Evolutionary conservation across 129 eudicot species (phyloP), one percentile per base, ranked within the genome.

Genomic region (Chrysanthemum lavandulifolium): DNA sequence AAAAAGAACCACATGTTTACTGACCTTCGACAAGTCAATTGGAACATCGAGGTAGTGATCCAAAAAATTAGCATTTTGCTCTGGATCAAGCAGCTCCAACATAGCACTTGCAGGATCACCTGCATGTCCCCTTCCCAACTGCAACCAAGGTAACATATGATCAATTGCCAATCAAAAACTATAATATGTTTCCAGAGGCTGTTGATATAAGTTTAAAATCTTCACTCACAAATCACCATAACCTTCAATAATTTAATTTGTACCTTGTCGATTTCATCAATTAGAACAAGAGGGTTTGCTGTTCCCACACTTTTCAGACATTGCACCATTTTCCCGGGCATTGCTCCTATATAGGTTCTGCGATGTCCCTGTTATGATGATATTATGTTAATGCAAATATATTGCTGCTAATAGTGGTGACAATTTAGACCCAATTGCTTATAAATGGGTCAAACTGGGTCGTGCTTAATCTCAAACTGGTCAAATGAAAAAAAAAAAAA

Each of bases 31-130:
- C 75, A 94, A 75, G 79, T 94, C 99, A 61, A 94, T 94, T 55
- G 96, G 79, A 69, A 94, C 99, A 82, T 94, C 99, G 51, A 94
- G 97, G 62, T 94, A 94, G 79, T 94, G 97, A 77, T 94, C 99
- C 15, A 94, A 85, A 79, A 94, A 94, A 73, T 94, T 94, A 6
- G 96, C 99, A 81, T 94, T 94, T 76, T 94, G 99, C 74, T 94
- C 99, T 2, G 99, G 99, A 73, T 94, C 99, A 78, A 94, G 97
- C 61, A 94, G 91, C 83, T 94, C 99, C 83, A 94, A 76, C 99
- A 94, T 94, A 67, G 97, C 99, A 88, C 99, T 94, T 56, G 99
- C 99, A 16, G 99, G 97, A 83, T 94, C 99, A 74, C 99, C 99
- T 14, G 99, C 88, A 83, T 94, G 93, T 67, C 99, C 99, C 78